Base-by-base conservation (phyloP, 441 rosid species). In the Manihot esculenta region DNA sequence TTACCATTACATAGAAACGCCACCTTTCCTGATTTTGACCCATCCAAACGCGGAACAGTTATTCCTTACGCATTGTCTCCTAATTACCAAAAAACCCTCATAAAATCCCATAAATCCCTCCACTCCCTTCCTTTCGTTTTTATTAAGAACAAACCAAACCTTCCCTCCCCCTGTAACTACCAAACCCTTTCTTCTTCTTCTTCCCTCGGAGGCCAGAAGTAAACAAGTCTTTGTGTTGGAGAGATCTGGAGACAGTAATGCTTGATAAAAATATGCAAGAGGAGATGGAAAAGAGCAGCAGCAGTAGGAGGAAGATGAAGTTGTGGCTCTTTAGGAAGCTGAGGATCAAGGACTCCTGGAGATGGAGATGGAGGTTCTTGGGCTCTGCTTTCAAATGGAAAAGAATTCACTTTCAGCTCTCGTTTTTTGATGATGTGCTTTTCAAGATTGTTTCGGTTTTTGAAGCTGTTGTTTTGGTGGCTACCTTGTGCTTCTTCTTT, bases 301-400 rank as follows among this genome's bases (percentile, higher is more conserved):
- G 45, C 48, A 33, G 33, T 47, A 27, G 47, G 44, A n/a, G 44
- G 73, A 74, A 68, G 68, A 76, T 68, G 76, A 77, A 74, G 73
- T 79, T 76, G 83, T 56, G 71, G 63, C 3, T 74, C 51, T 70
- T 77, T 50, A 82, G 77, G 82, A 70, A 69, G 82, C 57, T 79
- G 64, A 69, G 76, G 58, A 64, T 77, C 73, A 83, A 64, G 71
- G 78, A 75, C 21, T 61, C 84, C 0, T 72, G 80, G 84, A 77
- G 77, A 0, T 76, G 76, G 81, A 80, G 76, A 74, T 74, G 73
- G 82, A 80, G 71, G 82, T 77, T 76, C 17, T 18, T 81, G 66
- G 82, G 86, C 12, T 78, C 88, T 23, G 81, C 81, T 70, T 84
- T 85, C 69, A 84, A 76, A 75, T 84, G 86, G 88, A 86, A 79